A percentile compares a stretch with the other conserved stretches of the same genome.
Conservation (phyloP, 2,329 filamentous ascomycete species). For the Penicillium brasilianum region DNA sequence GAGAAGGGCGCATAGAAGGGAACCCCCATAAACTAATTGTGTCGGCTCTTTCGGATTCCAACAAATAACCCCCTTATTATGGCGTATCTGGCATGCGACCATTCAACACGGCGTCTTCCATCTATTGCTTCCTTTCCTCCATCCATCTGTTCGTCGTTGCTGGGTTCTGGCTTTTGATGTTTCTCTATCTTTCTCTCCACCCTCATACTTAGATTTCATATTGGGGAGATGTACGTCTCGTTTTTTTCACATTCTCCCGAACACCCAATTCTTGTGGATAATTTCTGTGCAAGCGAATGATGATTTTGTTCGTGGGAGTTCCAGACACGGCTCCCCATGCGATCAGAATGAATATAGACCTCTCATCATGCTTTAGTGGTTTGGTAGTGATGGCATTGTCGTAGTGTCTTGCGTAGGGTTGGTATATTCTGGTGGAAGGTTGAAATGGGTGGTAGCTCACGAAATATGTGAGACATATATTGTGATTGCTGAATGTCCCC, state of each 20-base stretch:
- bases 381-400: background rate
- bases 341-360: conserved; percentile 18
- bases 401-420: background rate
- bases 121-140: background rate
- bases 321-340: background rate
- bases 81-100: conserved; percentile 36
- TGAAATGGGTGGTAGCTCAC: background rate
- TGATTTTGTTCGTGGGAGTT: background rate
- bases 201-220: conserved; percentile 27
- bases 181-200: conserved; percentile 6
- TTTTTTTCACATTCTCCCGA: conserved; percentile 1
- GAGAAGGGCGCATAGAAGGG: conserved; percentile 40
- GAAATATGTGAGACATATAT: too few relatives aligned
- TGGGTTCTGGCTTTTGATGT: conserved; percentile 5
- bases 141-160: background rate
- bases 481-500: too few relatives aligned
- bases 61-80: conserved; percentile 11
- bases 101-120: conserved; percentile 22
- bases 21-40: conserved; percentile 2
- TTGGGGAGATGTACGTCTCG: conserved; percentile 3
- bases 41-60: conserved; percentile 8
- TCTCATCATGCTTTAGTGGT: background rate
- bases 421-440: too few relatives aligned
- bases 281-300: conserved; percentile 11
- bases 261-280: conserved; percentile 20